Percentiles rank a stretch among this genome's conserved stretches.
phyloP scores from a whole-genome alignment of 768 basidiomycete species.

The Steccherinum ochraceum region DNA sequence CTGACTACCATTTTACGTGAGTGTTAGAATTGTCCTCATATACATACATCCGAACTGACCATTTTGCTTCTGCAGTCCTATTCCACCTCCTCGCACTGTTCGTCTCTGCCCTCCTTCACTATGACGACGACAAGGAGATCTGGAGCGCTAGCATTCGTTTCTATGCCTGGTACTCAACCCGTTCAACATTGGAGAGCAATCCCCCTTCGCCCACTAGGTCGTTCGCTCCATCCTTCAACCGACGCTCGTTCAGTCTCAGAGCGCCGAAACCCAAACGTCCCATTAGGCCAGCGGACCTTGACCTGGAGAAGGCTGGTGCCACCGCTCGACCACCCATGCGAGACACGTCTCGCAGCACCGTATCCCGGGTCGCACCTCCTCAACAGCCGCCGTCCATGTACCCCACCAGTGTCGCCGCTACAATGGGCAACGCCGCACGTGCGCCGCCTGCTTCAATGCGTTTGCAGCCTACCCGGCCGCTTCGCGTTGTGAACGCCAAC shows the following conservation, averaged over 20 bases:
- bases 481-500: too few relatives aligned
- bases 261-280: slow-evolving; percentile 39
- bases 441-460: neutral
- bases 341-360: neutral
- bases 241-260: slow-evolving; percentile 33
- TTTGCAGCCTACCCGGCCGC: neutral
- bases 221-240: slow-evolving; percentile 14
- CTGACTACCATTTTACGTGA: slow-evolving; percentile 11
- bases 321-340: neutral
- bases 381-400: neutral
- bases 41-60: too few relatives aligned
- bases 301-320: neutral
- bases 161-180: slow-evolving; percentile 28
- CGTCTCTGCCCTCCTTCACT: slow-evolving; percentile 35
- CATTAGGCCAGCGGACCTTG: slow-evolving; percentile 21
- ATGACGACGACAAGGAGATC: slow-evolving; percentile 38
- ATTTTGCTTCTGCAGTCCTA: slow-evolving; percentile 37
- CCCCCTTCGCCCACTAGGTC: slow-evolving; percentile 31
- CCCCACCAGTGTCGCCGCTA: neutral
- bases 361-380: neutral
- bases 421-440: neutral
- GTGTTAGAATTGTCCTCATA: slow-evolving; percentile 2
- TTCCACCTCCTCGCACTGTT: slow-evolving; percentile 49
- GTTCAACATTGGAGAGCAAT: slow-evolving; percentile 24
- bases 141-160: slow-evolving; percentile 46